Conservation (phyloP, 2,329 filamentous ascomycete genomes). For the Periconia sp. region DNA sequence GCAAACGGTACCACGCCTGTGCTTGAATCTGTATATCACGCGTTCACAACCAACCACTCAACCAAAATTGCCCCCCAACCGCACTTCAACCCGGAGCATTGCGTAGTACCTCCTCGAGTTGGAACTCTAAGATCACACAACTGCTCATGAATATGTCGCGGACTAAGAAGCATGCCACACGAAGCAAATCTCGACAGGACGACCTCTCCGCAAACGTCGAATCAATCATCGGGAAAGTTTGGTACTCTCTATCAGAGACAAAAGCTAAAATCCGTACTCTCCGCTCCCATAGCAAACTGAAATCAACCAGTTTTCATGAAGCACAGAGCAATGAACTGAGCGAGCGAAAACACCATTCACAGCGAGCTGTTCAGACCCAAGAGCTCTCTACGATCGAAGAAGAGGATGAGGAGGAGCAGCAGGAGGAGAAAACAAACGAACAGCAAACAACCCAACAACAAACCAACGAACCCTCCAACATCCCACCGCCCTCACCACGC, state of each 20-base stretch:
- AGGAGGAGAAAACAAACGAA: no score
- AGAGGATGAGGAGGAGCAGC: neutral
- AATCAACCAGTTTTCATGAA: constrained; percentile 5
- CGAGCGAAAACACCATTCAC: constrained; percentile 1
- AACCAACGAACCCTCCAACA: neutral
- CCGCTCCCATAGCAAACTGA: neutral
- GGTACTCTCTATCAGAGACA: neutral
- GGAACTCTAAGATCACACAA: no score
- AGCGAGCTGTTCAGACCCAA: constrained; percentile 3
- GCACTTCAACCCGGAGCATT: no score
- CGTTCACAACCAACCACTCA: neutral
- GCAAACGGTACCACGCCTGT: constrained; percentile 53
- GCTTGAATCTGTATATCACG: constrained; percentile 44
- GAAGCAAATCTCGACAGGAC: no score
- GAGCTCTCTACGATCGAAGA: constrained; percentile 3
- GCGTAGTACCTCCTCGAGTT: no score
- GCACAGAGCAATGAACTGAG: neutral
- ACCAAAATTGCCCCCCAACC: no score
- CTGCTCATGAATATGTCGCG: no score
- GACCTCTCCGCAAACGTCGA: no score
- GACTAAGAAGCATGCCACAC: no score
- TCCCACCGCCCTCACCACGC: constrained; percentile 13
- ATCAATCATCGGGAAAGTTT: neutral
- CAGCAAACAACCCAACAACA: no score
- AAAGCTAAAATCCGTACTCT: constrained; percentile 9